phyloP scores from a whole-genome alignment of 176 grass and related monocot species.

The Panicum miliaceum region DNA sequence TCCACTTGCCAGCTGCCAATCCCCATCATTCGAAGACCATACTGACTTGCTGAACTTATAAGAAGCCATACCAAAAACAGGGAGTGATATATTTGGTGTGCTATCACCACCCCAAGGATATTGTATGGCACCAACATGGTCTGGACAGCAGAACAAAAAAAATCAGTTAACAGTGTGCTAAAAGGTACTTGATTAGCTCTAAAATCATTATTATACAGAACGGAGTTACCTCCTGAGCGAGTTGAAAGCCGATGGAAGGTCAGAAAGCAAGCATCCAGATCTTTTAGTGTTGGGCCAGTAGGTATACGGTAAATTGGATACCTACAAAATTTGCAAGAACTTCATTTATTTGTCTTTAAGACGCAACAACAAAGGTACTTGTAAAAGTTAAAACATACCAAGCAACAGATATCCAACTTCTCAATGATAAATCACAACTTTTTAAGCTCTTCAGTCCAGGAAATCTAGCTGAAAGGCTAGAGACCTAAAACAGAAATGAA shows the following conservation, averaged over 20 bases:
- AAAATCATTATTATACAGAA: not conserved
- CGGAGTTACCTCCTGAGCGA: constrained; percentile 22
- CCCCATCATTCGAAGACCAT: constrained; percentile 50
- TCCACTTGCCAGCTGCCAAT: constrained; percentile 42
- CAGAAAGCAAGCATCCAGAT: constrained; percentile 65
- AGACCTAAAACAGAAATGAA: constrained; percentile 43
- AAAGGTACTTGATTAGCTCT: not conserved
- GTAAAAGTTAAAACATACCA: constrained; percentile 38
- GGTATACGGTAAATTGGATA: constrained; percentile 71
- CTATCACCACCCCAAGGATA: constrained; percentile 22
- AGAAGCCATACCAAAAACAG: constrained; percentile 55
- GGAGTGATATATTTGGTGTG: constrained; percentile 38
- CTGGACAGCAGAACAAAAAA: constrained; percentile 31
- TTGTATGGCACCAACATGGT: constrained; percentile 27
- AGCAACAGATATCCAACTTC: constrained; percentile 63
- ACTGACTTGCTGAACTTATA: constrained; percentile 62
- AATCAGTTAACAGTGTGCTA: not conserved
- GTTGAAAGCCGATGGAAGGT: constrained; percentile 62
- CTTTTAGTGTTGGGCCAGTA: constrained; percentile 53
- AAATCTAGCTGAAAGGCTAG: constrained; percentile 50
- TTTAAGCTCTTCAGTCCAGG: constrained; percentile 44
- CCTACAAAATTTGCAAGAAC: constrained; percentile 37
- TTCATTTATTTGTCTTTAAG: not conserved
- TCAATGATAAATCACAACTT: constrained; percentile 55
- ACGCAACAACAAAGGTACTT: not conserved